Evolutionary conservation across 306 rosid species (phyloP).

Genomic region (Ceratonia siliqua): DNA sequence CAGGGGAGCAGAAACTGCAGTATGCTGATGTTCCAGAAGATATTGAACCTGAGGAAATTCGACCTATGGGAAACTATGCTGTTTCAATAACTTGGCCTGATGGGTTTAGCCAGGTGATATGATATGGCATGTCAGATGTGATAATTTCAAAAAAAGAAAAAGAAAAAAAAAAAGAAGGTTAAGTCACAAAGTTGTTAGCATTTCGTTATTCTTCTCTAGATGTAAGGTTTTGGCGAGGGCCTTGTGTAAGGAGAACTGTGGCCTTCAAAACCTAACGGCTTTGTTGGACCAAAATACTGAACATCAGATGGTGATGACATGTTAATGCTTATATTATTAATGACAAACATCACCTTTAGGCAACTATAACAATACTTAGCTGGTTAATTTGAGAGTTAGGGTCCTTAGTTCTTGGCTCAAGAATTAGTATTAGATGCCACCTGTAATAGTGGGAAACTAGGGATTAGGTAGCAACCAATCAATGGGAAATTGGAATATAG

Average conservation of each 20-base stretch:
- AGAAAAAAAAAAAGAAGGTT: background rate
- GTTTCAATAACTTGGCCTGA: constrained; percentile 93
- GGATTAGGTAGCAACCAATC: constrained; percentile 7
- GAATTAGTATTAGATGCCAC: background rate
- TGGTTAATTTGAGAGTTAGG: background rate
- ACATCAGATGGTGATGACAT: background rate
- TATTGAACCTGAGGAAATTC: constrained; percentile 90
- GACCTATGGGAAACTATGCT: constrained; percentile 95
- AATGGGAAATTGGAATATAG: too few relatives aligned
- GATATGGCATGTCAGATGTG: background rate
- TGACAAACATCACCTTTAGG: background rate
- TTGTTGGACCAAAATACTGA: background rate
- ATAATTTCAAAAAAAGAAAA: background rate
- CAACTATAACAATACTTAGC: background rate
- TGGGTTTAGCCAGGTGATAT: constrained; percentile 86
- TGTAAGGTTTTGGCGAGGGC: background rate
- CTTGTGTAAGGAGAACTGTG: background rate
- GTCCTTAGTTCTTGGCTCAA: background rate
- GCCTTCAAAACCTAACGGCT: constrained; percentile 6
- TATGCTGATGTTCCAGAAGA: constrained; percentile 79
- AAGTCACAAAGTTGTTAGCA: background rate
- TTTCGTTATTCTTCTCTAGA: background rate
- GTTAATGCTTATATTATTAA: background rate
- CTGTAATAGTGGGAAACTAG: background rate
- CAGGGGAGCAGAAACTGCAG: constrained; percentile 91